Evolutionary conservation across 352 stramenopile genomes (phyloP), one percentile per base, ranked within the genome.

Genomic region (Phytophthora tubulina): DNA sequence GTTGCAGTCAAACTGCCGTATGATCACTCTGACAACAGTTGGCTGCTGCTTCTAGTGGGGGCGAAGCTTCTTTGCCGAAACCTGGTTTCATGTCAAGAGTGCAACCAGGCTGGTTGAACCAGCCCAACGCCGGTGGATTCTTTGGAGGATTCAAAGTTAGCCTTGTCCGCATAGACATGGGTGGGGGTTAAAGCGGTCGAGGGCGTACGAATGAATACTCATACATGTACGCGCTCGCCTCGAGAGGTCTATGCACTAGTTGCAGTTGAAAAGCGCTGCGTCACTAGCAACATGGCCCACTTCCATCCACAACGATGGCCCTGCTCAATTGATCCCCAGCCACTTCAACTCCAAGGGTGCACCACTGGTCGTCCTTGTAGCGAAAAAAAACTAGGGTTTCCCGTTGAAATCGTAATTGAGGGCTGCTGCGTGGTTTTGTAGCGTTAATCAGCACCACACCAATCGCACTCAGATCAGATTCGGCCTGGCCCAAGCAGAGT

Each of bases 211-310:
- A 46, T 70, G 67, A 65, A 70, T 70, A 48, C 59, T 73, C 59
- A 64, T 56, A n/a, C n/a, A n/a, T n/a, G n/a, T n/a, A n/a, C 5
- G 21, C 15, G 15, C 27, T 63, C 32, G 31, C 6, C 14, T 50
- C 17, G 30, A 60, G 46, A 59, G 52, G 52, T 58, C 59, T 70
- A 74, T 74, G 67, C 52, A 65, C 60, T 42, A 70, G 6, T 74
- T 74, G 67, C 67, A 70, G 67, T 64, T 70, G 46, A 74, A 59
- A 17, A 48, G 15, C n/a, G 35, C 33, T 14, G 44, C 36, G 27
- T 63, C 63, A 63, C 44, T 56, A 35, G 36, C 32, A 54, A 70
- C 61, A 50, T 62, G 49, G 50, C 38, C 11, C 2, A 32, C 58
- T 17, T 33, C 46, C 33, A 30, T 21, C 21, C 21, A 21, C 33